Base-by-base conservation (phyloP, 2,329 filamentous ascomycete genomes). In the Exophiala phaeomuriformis region DNA sequence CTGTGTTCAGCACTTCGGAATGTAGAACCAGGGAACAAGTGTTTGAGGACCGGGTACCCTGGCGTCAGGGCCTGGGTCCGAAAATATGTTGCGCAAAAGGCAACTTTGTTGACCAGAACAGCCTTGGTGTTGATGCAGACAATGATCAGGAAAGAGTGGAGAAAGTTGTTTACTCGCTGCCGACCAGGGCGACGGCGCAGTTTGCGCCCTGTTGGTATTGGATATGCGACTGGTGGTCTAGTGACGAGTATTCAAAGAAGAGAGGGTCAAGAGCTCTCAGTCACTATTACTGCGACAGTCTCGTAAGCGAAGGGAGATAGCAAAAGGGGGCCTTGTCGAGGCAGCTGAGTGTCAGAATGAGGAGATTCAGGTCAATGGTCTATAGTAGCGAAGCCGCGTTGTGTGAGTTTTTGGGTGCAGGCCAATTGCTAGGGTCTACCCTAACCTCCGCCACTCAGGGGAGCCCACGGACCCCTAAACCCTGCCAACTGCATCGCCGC, bases 1-100 rank as follows among this genome's bases (percentile, higher is more conserved):
- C 57, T 56, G 57, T 57, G 48, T 46, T 37, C 42, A 30, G 41
- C 33, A 42, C 31, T 29, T 12, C 47, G 54, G 57, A 59, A 59
- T 59, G 57, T 37, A 45, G 49, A 12, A 35, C 10, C 27, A 52
- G 27, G 42, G 46, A 35, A 19, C 19, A 19, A 19, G 29, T 35
- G 46, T 30, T 28, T 47, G 45, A 35, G 45, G 6, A 27, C 9
- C 30, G 29, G 28, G 42, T 4, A 45, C 4, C 39, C 39, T 27
- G 19, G 51, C 49, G 41, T 37, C 51, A 48, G 41, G 30, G 31
- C 33, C 28, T 43, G 12, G 27, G 43, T 37, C 19, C 19, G 5
- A 7, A 28, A 28, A 44, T 29, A 19, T 45, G 42, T 36, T 9
- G 45, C 45, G 40, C 45, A 45, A n/a, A 37, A 35, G 37, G 19